Evolutionary conservation across 2,329 filamentous ascomycete species (phyloP).

Genomic region (Corinectria fuckeliana): DNA sequence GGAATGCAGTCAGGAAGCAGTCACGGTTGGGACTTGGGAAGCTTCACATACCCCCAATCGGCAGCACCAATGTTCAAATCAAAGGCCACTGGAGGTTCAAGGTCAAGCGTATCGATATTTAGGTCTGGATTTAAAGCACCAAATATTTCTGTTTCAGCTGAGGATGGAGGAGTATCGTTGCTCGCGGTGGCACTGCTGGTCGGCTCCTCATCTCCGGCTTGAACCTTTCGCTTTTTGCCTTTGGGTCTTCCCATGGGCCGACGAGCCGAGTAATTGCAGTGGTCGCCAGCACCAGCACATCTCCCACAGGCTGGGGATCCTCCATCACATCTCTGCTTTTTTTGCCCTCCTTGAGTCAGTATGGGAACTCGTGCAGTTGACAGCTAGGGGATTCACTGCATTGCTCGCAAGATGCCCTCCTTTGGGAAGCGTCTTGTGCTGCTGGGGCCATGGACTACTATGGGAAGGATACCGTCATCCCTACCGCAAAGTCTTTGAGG

Average conservation of each 20-base stretch:
- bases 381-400: slow-evolving; percentile 25
- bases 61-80: slow-evolving; percentile 12
- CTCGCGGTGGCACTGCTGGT: slow-evolving; percentile 1
- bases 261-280: slow-evolving; percentile 32
- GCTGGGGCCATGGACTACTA: slow-evolving; percentile 14
- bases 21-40: not conserved
- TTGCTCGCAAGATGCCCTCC: slow-evolving; percentile 38
- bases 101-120: slow-evolving; percentile 16
- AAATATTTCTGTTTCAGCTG: slow-evolving; percentile 7
- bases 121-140: slow-evolving; percentile 20
- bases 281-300: slow-evolving; percentile 22
- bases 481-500: too few species aligned
- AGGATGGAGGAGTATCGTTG: slow-evolving; percentile 17
- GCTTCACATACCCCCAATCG: slow-evolving; percentile 21
- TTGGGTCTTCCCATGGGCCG: slow-evolving; percentile 37
- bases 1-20: slow-evolving; percentile 13
- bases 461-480: too few species aligned
- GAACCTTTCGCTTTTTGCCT: slow-evolving; percentile 35
- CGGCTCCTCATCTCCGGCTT: not conserved
- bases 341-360: slow-evolving; percentile 30
- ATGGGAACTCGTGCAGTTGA: not conserved
- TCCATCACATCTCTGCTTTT: slow-evolving; percentile 38
- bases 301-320: slow-evolving; percentile 30
- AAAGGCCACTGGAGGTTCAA: slow-evolving; percentile 19
- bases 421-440: slow-evolving; percentile 23